Base-by-base conservation (phyloP, 2,329 filamentous ascomycete genomes). In the Stylonectria norvegica region DNA sequence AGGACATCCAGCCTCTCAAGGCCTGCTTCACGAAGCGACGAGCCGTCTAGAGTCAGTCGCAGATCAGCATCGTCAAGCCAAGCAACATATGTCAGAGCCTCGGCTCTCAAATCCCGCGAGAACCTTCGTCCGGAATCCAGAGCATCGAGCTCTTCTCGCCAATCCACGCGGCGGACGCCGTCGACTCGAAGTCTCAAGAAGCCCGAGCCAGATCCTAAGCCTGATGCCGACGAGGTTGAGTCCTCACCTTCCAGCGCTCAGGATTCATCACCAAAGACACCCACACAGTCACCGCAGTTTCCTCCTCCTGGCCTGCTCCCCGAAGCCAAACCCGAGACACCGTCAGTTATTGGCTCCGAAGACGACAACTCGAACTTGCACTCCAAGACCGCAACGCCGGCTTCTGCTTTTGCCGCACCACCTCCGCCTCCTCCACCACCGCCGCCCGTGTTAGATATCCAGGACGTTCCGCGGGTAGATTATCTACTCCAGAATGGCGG, bases 401-500 rank as follows among this genome's bases (percentile, higher is more conserved):
- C 62, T 9, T 60, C 61, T 31, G 49, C 42, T 36, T 55, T 58
- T 27, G 65, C 63, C 19, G 53, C 51, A 40, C 62, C 59, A 23
- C 67, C 74, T 4, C 68, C 67, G 2, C 69, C 71, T 0, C 75
- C 73, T 0, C 73, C 77, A 0, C 71, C 77, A 2, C 77, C 88
- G 2, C 88, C 87, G 0, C 89, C 89, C 0, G 82, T 85, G 1
- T 78, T 89, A 7, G 77, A 81, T 51, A 69, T 82, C 36, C 73
- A 83, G 30, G 81, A 89, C 28, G 76, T 83, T 10, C 91, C 91
- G 1, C 79, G 87, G 45, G 89, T 97, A 14, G 91, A 97, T 61
- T 97, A 97, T 60, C 72, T 97, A 14, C 75, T 96, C 39, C 88
- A 93, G 55, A 85, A 96, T 62, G 91, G 91, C 27, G 91, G 91